Evolutionary conservation across 192 early-diverging fungal genomes (phyloP), one percentile per base, ranked within the genome.

Genomic region (Linnemannia zychae): DNA sequence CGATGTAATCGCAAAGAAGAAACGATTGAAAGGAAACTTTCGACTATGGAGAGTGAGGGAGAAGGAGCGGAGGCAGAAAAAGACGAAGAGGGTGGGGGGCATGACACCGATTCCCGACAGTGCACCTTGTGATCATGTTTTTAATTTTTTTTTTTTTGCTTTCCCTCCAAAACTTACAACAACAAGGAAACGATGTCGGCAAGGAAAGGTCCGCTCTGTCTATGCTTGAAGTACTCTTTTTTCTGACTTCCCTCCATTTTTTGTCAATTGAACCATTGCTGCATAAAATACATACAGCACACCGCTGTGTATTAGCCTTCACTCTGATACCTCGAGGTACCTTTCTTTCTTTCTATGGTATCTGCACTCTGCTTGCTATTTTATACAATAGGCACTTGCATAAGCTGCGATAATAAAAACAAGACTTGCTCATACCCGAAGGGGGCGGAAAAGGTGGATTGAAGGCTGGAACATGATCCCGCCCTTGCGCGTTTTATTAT

Each of bases 61-160:
- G 46, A 34, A 18, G 47, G 49, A 52, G 31, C 15, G 12, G 24
- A 38, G 28, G 34, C 4, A 28, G 28, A 13, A 13, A 12, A 17
- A 16, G 3, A 13, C 22, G 46, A 40, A n/a, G 20, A 24, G 16
- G 38, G 2, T 47, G 46, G 24, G 24, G 24, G 24, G 49, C 28
- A 31, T 63, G 57, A 63, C 57, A 31, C 57, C 24, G n/a, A 9
- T 31, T 12, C 12, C 7, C 57, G 1, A 63, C 24, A 12, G 24
- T 31, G 57, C 0, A 63, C 57, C 57, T 63, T 63, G 57, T 63
- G 57, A 63, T 63, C 57, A 33, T 63, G 24, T 63, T 63, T 63
- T 63, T 4, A 1, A 13, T 31, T 63, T 63, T 63, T n/a, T 63
- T 63, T 63, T 63, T 63, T 63, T 4, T 2, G 12, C 13, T 63